A percentile compares a stretch with the other conserved stretches of the same genome.
phyloP scores from a whole-genome alignment of 306 rosid species.

The Potentilla sterilis region DNA sequence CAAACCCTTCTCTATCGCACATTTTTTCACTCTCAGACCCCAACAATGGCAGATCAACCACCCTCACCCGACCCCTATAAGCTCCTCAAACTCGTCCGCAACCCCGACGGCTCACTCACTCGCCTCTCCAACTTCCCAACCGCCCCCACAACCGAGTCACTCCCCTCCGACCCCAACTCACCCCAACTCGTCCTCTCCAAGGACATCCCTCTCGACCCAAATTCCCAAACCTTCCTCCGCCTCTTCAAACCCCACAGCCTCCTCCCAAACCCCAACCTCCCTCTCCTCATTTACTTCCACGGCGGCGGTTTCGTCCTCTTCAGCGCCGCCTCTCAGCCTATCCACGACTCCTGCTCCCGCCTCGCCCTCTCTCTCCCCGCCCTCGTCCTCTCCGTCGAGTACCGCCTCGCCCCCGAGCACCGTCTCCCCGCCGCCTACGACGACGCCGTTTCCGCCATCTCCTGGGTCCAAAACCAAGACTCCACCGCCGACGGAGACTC shows the following conservation, averaged over 20 bases:
- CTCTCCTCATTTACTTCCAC: slow-evolving; percentile 58
- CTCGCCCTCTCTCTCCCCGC: slow-evolving; percentile 34
- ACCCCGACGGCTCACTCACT: slow-evolving; percentile 64
- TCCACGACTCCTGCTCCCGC: slow-evolving; percentile 43
- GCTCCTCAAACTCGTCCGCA: slow-evolving; percentile 42
- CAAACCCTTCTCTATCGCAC: neutral
- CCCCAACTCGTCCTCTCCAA: slow-evolving; percentile 39
- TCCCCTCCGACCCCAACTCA: slow-evolving; percentile 6
- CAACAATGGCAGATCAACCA: slow-evolving; percentile 40
- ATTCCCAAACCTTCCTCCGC: slow-evolving; percentile 51
- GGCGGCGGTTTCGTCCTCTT: slow-evolving; percentile 83
- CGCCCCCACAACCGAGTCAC: slow-evolving; percentile 26
- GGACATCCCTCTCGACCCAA: slow-evolving; percentile 52
- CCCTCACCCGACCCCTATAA: slow-evolving; percentile 40
- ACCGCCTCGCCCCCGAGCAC: slow-evolving; percentile 79
- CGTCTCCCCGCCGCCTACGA: slow-evolving; percentile 87
- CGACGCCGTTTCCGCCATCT: slow-evolving; percentile 57
- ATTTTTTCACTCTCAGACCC: neutral
- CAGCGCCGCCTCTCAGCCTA: slow-evolving; percentile 44
- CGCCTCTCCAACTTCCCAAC: slow-evolving; percentile 28
- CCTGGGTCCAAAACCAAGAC: slow-evolving; percentile 46
- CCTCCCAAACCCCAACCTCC: slow-evolving; percentile 30
- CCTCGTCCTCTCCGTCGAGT: slow-evolving; percentile 54
- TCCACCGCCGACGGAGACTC: slow-evolving; percentile 28
- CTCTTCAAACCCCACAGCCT: slow-evolving; percentile 56